Conservation (phyloP, 768 basidiomycete genomes). For the Russula sp. region DNA sequence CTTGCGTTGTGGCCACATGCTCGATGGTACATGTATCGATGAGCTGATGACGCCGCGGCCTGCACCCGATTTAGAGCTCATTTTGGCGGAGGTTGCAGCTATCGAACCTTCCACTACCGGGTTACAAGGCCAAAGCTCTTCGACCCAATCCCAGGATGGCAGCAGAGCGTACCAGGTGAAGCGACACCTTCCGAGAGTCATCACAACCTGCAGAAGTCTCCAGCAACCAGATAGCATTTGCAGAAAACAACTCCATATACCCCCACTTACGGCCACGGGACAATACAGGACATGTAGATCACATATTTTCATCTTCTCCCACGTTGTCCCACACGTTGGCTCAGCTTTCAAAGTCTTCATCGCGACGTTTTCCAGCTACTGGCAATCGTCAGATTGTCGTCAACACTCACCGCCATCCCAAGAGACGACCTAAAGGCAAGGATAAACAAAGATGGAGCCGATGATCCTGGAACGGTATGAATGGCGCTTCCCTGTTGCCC, state of each 20-base stretch:
- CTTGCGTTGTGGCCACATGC: too few relatives aligned
- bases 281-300: constrained; percentile 15
- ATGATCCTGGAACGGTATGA: constrained; percentile 26
- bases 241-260: constrained; percentile 18
- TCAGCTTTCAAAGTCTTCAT: constrained; percentile 5
- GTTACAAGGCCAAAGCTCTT: constrained; percentile 2
- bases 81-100: background rate
- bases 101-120: background rate
- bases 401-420: too few relatives aligned
- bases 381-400: too few relatives aligned
- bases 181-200: background rate
- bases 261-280: constrained; percentile 29
- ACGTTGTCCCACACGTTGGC: background rate
- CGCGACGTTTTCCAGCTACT: constrained; percentile 1
- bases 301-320: constrained; percentile 1
- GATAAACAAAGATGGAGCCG: constrained; percentile 27
- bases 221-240: background rate
- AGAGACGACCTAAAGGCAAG: constrained; percentile 22
- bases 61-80: constrained; percentile 2
- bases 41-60: constrained; percentile 50
- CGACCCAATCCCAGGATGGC: too few relatives aligned
- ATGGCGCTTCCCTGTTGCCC: constrained; percentile 31
- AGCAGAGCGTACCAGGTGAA: background rate
- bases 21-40: too few relatives aligned
- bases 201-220: background rate